phyloP scores from a whole-genome alignment of 169 alveolate species.

The Eimeria maxima region DNA sequence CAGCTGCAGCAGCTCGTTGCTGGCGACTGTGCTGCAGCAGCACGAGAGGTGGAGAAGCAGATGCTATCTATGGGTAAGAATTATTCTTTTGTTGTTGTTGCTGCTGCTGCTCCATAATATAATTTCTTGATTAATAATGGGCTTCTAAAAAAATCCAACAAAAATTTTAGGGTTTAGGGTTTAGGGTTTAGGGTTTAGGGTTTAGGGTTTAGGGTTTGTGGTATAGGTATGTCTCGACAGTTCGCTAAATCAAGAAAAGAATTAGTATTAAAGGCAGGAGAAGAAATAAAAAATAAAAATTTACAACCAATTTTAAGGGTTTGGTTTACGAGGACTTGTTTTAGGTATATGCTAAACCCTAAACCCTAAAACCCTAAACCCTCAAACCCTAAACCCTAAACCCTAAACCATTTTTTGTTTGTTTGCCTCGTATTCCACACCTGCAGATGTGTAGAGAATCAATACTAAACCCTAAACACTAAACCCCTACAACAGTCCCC shows the following conservation, averaged over 20 bases:
- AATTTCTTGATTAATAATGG: too few relatives aligned
- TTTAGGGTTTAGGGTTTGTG: neutral
- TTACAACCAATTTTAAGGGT: neutral
- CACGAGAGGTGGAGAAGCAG: conserved; percentile 24
- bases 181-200: conserved; percentile 13
- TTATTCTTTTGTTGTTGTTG: too few relatives aligned
- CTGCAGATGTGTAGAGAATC: neutral
- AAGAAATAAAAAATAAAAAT: neutral
- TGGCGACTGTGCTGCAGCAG: neutral
- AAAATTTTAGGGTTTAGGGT: neutral
- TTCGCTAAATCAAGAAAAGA: neutral
- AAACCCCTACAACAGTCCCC: too few relatives aligned
- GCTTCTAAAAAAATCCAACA: too few relatives aligned
- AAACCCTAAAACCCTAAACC: neutral
- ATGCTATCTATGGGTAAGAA: neutral
- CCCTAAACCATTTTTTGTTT: neutral
- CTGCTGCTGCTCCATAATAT: too few relatives aligned
- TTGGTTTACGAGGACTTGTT: conserved; percentile 42
- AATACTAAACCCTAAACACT: too few relatives aligned
- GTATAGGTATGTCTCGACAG: neutral
- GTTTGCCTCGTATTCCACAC: neutral
- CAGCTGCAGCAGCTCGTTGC: conserved; percentile 31
- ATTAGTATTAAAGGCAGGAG: neutral
- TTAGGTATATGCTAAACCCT: conserved; percentile 15
- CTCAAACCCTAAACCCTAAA: too few relatives aligned